Percentiles rank a stretch among this genome's conserved stretches.
Evolutionary conservation across 1,139 yeast genomes (phyloP).

Genomic region (Eremothecium sinecaudum): DNA sequence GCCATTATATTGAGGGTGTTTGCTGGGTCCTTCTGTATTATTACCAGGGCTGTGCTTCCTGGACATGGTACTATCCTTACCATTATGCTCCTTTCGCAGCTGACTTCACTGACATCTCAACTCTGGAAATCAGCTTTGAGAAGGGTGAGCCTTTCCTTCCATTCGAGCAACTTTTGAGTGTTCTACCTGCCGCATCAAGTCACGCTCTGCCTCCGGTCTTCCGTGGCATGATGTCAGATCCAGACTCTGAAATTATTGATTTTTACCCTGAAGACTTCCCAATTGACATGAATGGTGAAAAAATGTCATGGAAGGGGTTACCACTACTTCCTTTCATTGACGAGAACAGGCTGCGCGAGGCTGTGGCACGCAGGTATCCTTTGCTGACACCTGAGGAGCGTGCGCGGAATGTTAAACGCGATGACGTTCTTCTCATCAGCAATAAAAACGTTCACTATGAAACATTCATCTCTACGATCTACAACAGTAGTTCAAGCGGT

Average conservation of each 20-base stretch:
- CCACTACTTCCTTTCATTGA: conserved; percentile 87
- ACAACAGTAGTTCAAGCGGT: conserved; percentile 26
- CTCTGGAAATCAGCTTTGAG: conserved; percentile 52
- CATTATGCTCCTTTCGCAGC: conserved; percentile 97
- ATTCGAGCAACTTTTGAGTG: conserved; percentile 95
- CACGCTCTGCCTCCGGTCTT: conserved; percentile 81
- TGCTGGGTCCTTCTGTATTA: conserved; percentile 91
- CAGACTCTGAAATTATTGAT: conserved; percentile 76
- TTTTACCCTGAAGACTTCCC: conserved; percentile 85
- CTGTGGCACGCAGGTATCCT: conserved; percentile 58
- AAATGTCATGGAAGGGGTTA: conserved; percentile 92
- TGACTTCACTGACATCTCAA: conserved; percentile 60
- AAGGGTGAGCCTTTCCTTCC: conserved; percentile 82
- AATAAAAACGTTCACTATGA: conserved; percentile 38
- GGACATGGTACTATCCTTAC: conserved; percentile 97
- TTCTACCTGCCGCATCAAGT: conserved; percentile 93
- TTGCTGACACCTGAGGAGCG: conserved; percentile 59
- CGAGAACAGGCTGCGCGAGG: conserved; percentile 57
- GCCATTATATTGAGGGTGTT: conserved; percentile 81
- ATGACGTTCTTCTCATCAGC: conserved; percentile 54
- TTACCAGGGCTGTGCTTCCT: conserved; percentile 95
- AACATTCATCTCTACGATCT: conserved; percentile 24
- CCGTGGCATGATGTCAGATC: conserved; percentile 71
- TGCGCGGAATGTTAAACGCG: conserved; percentile 57
- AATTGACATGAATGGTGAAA: conserved; percentile 92